phyloP scores from a whole-genome alignment of 108 stramenopile genomes.

The Epipyxis sp. region DNA sequence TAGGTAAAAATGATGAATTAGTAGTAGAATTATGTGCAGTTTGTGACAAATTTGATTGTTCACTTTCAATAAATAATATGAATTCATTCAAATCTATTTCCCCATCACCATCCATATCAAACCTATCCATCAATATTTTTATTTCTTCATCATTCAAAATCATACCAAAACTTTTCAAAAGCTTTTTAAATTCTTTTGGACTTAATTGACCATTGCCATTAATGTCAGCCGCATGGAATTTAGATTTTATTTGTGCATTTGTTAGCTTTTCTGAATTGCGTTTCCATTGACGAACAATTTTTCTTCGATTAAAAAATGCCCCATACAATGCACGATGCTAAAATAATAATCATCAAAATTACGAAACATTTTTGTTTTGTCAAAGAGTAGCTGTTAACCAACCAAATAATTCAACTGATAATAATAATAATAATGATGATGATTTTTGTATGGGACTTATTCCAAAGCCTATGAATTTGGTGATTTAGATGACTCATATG shows the following conservation, averaged over 20 bases:
- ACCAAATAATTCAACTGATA: too few relatives aligned
- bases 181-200: not conserved
- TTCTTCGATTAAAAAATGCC: slow-evolving; percentile 29
- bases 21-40: not conserved
- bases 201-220: slow-evolving; percentile 20
- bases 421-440: too few relatives aligned
- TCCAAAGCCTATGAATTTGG: too few relatives aligned
- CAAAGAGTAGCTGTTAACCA: too few relatives aligned
- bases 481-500: too few relatives aligned
- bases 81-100: slow-evolving; percentile 30
- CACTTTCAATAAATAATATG: not conserved
- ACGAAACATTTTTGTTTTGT: too few relatives aligned
- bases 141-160: not conserved
- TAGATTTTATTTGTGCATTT: not conserved
- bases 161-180: slow-evolving; percentile 9
- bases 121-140: slow-evolving; percentile 14
- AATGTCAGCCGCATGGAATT: slow-evolving; percentile 4
- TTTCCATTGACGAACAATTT: slow-evolving; percentile 16
- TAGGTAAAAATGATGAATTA: not conserved
- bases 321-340: slow-evolving; percentile 12
- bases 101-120: slow-evolving; percentile 29
- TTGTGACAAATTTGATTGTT: not conserved
- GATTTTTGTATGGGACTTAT: too few relatives aligned
- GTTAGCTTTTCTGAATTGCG: slow-evolving; percentile 9
- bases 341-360: not conserved